A percentile compares a stretch with the other conserved stretches of the same genome.
These are phyloP conservation scores for Wickerhamiella australiensis DNA, from an alignment of 805 yeast species.

Conservation along the genomic window DNA sequence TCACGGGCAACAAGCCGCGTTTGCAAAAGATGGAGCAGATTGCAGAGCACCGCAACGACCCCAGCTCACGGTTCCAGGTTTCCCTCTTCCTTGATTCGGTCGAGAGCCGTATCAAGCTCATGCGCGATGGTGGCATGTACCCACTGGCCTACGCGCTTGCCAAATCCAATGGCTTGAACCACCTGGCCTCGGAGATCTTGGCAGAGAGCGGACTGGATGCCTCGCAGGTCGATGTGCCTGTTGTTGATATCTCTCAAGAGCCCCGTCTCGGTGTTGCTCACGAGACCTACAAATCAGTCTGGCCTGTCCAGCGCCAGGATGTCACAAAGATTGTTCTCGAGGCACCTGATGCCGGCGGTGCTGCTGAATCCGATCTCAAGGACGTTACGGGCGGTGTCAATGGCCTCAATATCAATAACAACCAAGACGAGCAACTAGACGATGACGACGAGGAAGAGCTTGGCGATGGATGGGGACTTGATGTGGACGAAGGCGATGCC, in stretches of 20 bases:
- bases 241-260: constrained; percentile 19
- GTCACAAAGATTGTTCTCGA: constrained; percentile 32
- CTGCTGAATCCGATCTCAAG: constrained; percentile 21
- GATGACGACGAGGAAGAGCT: constrained; percentile 36
- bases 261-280: constrained; percentile 38
- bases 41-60: constrained; percentile 79
- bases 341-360: constrained; percentile 22
- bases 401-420: constrained; percentile 15
- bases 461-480: constrained; percentile 21
- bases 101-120: constrained; percentile 60
- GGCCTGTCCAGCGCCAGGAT: constrained; percentile 62
- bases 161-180: constrained; percentile 68
- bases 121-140: constrained; percentile 63
- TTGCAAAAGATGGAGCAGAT: constrained; percentile 75
- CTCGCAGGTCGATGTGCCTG: constrained; percentile 52
- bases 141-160: constrained; percentile 93
- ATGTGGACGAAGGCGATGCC: constrained; percentile 44
- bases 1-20: constrained; percentile 68
- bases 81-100: constrained; percentile 65
- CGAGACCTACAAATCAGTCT: constrained; percentile 40
- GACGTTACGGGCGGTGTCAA: constrained; percentile 23
- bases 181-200: constrained; percentile 59
- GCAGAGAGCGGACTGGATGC: constrained; percentile 56
- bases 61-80: constrained; percentile 69
- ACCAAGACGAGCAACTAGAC: constrained; percentile 29